Base-by-base conservation (phyloP, 257 asterid genomes). In the Penstemon eatonii region DNA sequence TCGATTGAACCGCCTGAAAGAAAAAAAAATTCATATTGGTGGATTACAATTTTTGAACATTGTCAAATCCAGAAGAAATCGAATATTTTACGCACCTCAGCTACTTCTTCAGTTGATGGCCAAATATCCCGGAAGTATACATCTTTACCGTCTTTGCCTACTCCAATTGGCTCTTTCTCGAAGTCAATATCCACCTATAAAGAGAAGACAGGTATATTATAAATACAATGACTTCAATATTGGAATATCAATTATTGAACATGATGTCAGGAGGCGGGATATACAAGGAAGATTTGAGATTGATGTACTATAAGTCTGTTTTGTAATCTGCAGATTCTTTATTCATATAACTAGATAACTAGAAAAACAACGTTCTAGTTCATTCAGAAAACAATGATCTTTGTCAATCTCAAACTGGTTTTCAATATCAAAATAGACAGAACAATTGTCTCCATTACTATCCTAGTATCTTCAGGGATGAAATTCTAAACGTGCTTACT, bases 101-200 rank as follows among this genome's bases (percentile, higher is more conserved):
- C 97, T 72, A 92, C 84, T 88, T 92, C 98, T 77, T 87, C 90
- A 47, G 87, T 88, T 68, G 98, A 75, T 37, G 98, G 98, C 98
- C 98, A 90, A 42, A 92, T 84, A 76, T 92, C 98, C 79, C 80
- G 85, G 70, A 92, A 90, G 78, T 84, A 92, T 13, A 92, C 96
- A 7, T 83, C 83, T 75, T 86, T 88, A 9, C 97, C 98, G 41
- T 87, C 94, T 78, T 90, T 86, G 57, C 96, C 88, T 15, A 85
- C 83, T 7, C 98, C 98, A 79, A 92, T 85, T 56, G 98, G 97
- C 83, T 92, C 97, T 81, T 84, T 90, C 63, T 86, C 96, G 60
- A 92, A 92, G 76, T 92, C 98, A 60, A 92, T 90, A 75, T 92
- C 87, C 67, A 90, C 98, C 98, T 92, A 84, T 67, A 70, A 57